Conservation (phyloP, 2,329 filamentous ascomycete species). For the Exserohilum rostratum region DNA sequence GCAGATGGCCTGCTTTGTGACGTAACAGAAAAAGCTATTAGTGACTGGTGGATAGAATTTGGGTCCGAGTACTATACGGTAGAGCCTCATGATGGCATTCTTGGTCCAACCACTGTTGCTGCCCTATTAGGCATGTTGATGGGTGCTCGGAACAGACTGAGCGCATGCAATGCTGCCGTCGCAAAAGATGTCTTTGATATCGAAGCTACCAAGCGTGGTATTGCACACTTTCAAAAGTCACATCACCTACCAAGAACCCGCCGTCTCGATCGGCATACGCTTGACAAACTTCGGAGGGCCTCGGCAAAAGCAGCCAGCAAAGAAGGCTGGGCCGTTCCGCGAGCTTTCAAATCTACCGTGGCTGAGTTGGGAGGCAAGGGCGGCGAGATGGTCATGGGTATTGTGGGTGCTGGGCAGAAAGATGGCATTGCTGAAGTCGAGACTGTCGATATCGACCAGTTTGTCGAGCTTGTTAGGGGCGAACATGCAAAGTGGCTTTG, state of each 20-base stretch:
- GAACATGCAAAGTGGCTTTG: conserved; percentile 92
- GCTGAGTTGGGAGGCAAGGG: conserved; percentile 92
- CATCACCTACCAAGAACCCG: conserved; percentile 80
- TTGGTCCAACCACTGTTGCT: conserved; percentile 90
- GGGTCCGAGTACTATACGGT: conserved; percentile 90
- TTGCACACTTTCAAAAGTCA: conserved; percentile 87
- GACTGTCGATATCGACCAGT: conserved; percentile 85
- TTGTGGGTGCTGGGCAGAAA: conserved; percentile 82
- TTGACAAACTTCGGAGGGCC: conserved; percentile 78
- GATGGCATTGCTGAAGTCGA: conserved; percentile 91
- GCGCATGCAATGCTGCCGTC: conserved; percentile 82
- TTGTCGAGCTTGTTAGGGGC: conserved; percentile 77
- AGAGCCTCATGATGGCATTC: conserved; percentile 88
- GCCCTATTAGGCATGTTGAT: conserved; percentile 86
- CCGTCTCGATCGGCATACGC: conserved; percentile 80
- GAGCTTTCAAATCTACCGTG: conserved; percentile 93
- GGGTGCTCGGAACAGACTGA: conserved; percentile 86
- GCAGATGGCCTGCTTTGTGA: conserved; percentile 93
- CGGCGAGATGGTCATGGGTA: conserved; percentile 93
- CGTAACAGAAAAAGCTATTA: conserved; percentile 85
- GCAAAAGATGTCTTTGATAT: conserved; percentile 92
- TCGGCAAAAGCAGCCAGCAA: conserved; percentile 89
- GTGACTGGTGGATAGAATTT: conserved; percentile 95
- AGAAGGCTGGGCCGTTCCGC: conserved; percentile 89
- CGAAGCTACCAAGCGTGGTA: conserved; percentile 78